phyloP scores from a whole-genome alignment of 2,329 filamentous ascomycete genomes.

The Microcyclosporella mali region DNA sequence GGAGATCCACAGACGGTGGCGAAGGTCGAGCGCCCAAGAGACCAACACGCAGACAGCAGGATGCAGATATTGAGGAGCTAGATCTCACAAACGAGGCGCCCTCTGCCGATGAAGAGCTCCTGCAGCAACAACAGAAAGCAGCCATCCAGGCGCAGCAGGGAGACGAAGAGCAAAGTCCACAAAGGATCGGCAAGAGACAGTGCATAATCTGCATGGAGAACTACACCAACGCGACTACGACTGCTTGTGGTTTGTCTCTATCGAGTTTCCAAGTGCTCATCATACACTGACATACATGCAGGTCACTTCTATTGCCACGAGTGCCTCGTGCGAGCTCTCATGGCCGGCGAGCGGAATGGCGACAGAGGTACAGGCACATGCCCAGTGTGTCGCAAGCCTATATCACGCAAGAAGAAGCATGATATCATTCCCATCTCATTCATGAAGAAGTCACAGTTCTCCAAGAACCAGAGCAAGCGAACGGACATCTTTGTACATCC shows the following conservation, averaged over 20 bases:
- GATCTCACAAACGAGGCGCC: conserved; percentile 17
- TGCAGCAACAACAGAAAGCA: conserved; percentile 23
- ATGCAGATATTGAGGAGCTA: conserved; percentile 13
- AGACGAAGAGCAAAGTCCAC: conserved; percentile 21
- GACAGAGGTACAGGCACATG: conserved; percentile 41
- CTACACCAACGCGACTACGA: conserved; percentile 54
- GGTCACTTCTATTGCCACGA: conserved; percentile 60
- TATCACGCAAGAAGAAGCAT: conserved; percentile 16
- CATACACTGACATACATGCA: conserved; percentile 24
- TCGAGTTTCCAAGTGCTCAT: neutral
- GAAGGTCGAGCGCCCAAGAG: conserved; percentile 10
- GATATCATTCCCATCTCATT: conserved; percentile 20
- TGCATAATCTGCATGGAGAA: conserved; percentile 61
- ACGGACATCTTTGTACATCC: neutral
- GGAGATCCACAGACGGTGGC: conserved; percentile 3
- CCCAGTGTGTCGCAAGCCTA: conserved; percentile 33
- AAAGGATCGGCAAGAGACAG: conserved; percentile 43
- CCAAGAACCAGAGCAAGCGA: conserved; percentile 7
- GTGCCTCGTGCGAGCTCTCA: conserved; percentile 56
- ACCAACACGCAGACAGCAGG: neutral
- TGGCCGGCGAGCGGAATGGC: conserved; percentile 47
- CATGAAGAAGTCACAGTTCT: conserved; percentile 21
- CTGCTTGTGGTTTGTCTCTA: conserved; percentile 50
- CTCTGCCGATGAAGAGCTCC: conserved; percentile 32
- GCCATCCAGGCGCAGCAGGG: conserved; percentile 23